Evolutionary conservation across 208 protist genomes (phyloP).

Genomic region (Acanthamoeba sp.): DNA sequence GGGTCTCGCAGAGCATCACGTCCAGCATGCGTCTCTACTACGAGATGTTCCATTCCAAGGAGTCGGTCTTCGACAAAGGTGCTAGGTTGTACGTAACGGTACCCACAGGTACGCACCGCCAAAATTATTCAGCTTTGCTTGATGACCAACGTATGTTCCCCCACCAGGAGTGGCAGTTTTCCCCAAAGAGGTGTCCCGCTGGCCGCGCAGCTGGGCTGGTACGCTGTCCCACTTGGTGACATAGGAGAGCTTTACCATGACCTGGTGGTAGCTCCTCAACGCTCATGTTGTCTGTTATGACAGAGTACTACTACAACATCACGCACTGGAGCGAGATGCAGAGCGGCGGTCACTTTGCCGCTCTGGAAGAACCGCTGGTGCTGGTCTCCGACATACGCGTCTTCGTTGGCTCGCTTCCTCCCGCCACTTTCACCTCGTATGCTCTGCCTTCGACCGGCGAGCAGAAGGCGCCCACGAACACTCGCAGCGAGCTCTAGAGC

Average conservation of each 20-base stretch:
- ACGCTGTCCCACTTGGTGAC: too few species aligned
- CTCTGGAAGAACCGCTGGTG: constrained; percentile 29
- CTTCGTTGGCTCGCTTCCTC: not conserved
- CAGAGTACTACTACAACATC: constrained; percentile 70
- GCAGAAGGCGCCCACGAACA: too few species aligned
- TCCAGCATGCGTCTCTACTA: constrained; percentile 68
- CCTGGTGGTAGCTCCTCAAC: too few species aligned
- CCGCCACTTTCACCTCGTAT: not conserved
- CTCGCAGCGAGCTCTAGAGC: not conserved
- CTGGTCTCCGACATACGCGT: constrained; percentile 40
- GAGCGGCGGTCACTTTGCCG: constrained; percentile 64
- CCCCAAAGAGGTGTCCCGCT: constrained; percentile 14
- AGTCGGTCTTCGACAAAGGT: not conserved
- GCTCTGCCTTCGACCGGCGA: too few species aligned
- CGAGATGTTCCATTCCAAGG: constrained; percentile 1
- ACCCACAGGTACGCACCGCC: constrained; percentile 17
- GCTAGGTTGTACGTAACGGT: not conserved
- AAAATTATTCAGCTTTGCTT: not conserved
- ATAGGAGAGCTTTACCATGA: too few species aligned
- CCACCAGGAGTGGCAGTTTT: not conserved
- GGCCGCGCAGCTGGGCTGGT: constrained; percentile 33
- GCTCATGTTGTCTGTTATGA: not conserved
- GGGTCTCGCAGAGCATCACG: constrained; percentile 36
- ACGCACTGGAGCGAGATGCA: constrained; percentile 50
- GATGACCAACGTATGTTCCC: not conserved